These are phyloP conservation scores for Cantharellus cinnabarinus DNA, from an alignment of 768 basidiomycete species.

Conservation along the genomic window DNA sequence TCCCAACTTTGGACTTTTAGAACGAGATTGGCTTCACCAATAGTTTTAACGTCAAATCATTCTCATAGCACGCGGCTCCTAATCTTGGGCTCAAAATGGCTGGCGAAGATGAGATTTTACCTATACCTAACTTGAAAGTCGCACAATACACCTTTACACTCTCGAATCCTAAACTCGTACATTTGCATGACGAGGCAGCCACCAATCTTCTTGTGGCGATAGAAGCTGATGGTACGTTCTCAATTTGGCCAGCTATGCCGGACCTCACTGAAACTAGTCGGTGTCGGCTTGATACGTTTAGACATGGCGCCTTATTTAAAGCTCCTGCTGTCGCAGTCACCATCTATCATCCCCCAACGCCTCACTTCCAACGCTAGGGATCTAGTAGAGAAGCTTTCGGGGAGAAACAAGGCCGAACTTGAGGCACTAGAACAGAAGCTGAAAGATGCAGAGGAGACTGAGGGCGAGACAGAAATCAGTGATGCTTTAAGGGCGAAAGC, in stretches of 20 bases:
- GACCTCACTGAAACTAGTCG: not conserved
- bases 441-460: constrained; percentile 69
- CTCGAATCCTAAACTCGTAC: constrained; percentile 34
- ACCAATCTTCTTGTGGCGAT: constrained; percentile 50
- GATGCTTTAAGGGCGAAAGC: constrained; percentile 74
- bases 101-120: constrained; percentile 57
- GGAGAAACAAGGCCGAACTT: constrained; percentile 52
- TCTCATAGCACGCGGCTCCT: no score
- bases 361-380: constrained; percentile 1
- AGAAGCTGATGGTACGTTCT: constrained; percentile 49
- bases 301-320: constrained; percentile 81
- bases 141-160: constrained; percentile 66
- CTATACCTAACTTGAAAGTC: constrained; percentile 69
- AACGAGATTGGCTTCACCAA: no score
- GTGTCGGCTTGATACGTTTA: constrained; percentile 13
- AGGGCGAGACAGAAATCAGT: constrained; percentile 84
- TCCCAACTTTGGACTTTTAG: no score
- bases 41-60: no score
- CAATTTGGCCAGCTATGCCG: constrained; percentile 1
- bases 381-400: constrained; percentile 32
- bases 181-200: constrained; percentile 48
- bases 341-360: constrained; percentile 16
- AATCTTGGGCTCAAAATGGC: constrained; percentile 29
- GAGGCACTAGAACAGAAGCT: constrained; percentile 55
- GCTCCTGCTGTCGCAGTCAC: constrained; percentile 10